These are phyloP conservation scores for Medicago arabica DNA, from an alignment of 306 rosid genomes.

Conservation along the genomic window DNA sequence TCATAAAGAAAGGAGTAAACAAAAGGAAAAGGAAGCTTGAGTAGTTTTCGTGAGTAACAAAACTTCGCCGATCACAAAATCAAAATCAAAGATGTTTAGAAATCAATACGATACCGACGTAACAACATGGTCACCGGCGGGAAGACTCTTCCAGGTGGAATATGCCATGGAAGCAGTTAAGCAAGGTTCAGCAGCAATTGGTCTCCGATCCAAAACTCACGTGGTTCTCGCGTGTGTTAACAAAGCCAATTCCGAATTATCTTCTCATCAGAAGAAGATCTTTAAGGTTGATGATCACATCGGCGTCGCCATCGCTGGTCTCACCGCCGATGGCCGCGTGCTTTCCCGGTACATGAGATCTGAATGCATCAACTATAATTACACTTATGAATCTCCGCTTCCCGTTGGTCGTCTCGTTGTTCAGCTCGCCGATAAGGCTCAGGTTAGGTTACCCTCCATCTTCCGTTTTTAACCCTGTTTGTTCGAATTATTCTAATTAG, in stretches of 20 bases:
- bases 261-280: slow-evolving; percentile 99
- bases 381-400: slow-evolving; percentile 91
- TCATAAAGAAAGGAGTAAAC: too few species aligned
- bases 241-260: slow-evolving; percentile 90
- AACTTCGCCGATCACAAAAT: background rate
- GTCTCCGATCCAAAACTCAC: slow-evolving; percentile 93
- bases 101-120: slow-evolving; percentile 94
- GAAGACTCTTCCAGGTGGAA: slow-evolving; percentile 92
- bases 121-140: slow-evolving; percentile 96
- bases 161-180: slow-evolving; percentile 99
- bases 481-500: background rate
- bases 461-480: background rate
- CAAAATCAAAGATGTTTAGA: slow-evolving; percentile 62
- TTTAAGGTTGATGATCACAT: slow-evolving; percentile 97
- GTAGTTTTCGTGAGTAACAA: too few species aligned
- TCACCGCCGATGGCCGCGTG: slow-evolving; percentile 96
- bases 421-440: slow-evolving; percentile 97
- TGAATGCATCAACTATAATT: slow-evolving; percentile 81
- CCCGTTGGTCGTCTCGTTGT: slow-evolving; percentile 96
- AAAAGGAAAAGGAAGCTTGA: too few species aligned
- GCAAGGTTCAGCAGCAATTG: slow-evolving; percentile 97
- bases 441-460: slow-evolving; percentile 67
- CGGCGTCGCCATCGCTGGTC: slow-evolving; percentile 97
- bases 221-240: slow-evolving; percentile 91
- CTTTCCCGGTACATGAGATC: slow-evolving; percentile 93